phyloP scores from a whole-genome alignment of 495 filamentous ascomycete genomes.

The Aspergillus hancockii region DNA sequence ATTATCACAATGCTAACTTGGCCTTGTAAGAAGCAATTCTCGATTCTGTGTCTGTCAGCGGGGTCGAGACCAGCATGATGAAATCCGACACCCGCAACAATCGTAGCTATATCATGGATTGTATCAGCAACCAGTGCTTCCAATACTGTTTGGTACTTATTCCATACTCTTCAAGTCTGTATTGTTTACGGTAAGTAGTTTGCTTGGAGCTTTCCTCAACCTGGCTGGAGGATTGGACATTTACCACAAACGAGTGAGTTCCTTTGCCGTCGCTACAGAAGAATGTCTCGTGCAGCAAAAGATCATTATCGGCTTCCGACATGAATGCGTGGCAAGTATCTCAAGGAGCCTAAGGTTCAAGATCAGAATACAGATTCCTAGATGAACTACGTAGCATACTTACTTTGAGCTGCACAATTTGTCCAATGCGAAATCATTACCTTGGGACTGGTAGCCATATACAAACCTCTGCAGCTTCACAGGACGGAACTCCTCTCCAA shows the following conservation, averaged over 20 bases:
- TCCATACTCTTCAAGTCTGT: constrained; percentile 59
- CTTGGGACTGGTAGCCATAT: constrained; percentile 64
- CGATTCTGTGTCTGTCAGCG: constrained; percentile 69
- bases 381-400: constrained; percentile 17
- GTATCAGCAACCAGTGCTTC: background rate
- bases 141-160: background rate
- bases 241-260: constrained; percentile 68
- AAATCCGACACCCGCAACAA: constrained; percentile 78
- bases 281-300: constrained; percentile 89
- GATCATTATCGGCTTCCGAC: constrained; percentile 84
- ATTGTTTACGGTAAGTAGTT: constrained; percentile 56
- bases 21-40: constrained; percentile 72
- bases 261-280: constrained; percentile 70
- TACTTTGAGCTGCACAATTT: constrained; percentile 73
- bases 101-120: constrained; percentile 45
- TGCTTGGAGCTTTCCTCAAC: constrained; percentile 67
- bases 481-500: constrained; percentile 89
- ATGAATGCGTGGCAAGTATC: constrained; percentile 74
- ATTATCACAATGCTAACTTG: constrained; percentile 84
- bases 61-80: constrained; percentile 87
- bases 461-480: constrained; percentile 87
- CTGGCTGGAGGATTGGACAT: constrained; percentile 54
- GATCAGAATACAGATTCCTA: constrained; percentile 5
- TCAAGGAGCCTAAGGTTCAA: constrained; percentile 56
- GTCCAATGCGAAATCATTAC: constrained; percentile 89